A percentile compares a stretch with the other conserved stretches of the same genome.
Evolutionary conservation across 768 basidiomycete genomes (phyloP).

Genomic region (Thelephora ganbajun): DNA sequence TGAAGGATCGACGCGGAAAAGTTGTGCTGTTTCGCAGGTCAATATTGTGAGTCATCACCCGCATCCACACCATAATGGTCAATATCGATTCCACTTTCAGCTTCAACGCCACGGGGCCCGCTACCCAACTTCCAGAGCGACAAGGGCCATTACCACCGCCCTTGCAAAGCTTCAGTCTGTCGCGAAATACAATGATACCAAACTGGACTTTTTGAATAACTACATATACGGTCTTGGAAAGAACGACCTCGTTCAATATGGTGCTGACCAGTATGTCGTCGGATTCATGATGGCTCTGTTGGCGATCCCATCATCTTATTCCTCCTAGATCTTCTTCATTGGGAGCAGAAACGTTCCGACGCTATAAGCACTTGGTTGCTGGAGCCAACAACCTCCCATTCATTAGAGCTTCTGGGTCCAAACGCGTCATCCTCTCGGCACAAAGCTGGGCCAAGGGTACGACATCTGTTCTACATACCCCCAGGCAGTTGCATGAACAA

Average conservation of each 20-base stretch:
- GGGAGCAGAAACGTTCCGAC: slow-evolving; percentile 34
- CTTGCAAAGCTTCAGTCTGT: slow-evolving; percentile 41
- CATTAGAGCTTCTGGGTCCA: slow-evolving; percentile 32
- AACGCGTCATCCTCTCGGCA: slow-evolving; percentile 56
- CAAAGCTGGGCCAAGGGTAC: slow-evolving; percentile 56
- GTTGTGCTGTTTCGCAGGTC: slow-evolving; percentile 35
- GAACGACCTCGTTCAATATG: slow-evolving; percentile 51
- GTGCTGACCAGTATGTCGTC: slow-evolving; percentile 42
- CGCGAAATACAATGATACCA: slow-evolving; percentile 26
- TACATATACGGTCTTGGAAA: slow-evolving; percentile 46
- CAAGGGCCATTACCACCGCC: slow-evolving; percentile 27
- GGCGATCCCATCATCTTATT: not conserved
- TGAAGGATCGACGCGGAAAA: slow-evolving; percentile 25
- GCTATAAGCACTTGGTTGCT: slow-evolving; percentile 37
- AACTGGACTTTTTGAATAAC: slow-evolving; percentile 40
- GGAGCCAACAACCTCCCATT: slow-evolving; percentile 32
- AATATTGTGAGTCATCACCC: slow-evolving; percentile 36
- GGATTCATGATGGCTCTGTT: not conserved
- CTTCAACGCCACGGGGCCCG: slow-evolving; percentile 74
- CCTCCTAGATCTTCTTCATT: slow-evolving; percentile 31
- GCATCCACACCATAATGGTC: too few relatives aligned
- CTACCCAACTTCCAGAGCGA: slow-evolving; percentile 46
- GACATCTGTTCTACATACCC: slow-evolving; percentile 1
- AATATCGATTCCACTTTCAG: slow-evolving; percentile 19
- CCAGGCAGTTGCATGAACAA: not conserved